These are phyloP conservation scores for Coemansia sp. DNA, from an alignment of 192 early-diverging fungal genomes.

Conservation along the genomic window DNA sequence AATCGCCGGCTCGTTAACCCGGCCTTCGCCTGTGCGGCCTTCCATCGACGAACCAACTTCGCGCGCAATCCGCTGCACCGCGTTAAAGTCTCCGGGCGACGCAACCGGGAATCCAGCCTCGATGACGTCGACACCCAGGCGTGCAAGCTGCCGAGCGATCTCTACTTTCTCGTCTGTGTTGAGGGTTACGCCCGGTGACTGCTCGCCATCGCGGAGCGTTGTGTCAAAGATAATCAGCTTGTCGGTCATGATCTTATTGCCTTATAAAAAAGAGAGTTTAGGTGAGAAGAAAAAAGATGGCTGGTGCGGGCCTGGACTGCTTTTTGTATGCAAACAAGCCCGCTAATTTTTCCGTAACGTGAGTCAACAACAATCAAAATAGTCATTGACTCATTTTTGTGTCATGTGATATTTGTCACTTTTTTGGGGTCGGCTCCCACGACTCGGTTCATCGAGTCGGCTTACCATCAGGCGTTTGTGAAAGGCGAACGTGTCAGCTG, in stretches of 20 bases:
- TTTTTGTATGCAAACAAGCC: too few species aligned
- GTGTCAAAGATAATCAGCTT: constrained; percentile 96
- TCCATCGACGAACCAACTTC: constrained; percentile 85
- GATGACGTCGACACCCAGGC: constrained; percentile 91
- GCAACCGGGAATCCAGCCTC: constrained; percentile 97
- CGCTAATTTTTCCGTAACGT: too few species aligned
- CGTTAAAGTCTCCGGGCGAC: constrained; percentile 92
- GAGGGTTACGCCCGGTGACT: constrained; percentile 96
- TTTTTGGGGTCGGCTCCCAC: too few species aligned
- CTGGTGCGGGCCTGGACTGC: neutral
- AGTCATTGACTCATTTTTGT: neutral
- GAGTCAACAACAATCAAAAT: too few species aligned
- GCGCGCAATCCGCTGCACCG: constrained; percentile 88
- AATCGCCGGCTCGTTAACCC: constrained; percentile 67
- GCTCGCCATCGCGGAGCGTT: constrained; percentile 95
- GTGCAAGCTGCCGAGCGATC: constrained; percentile 91
- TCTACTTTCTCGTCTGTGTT: constrained; percentile 91
- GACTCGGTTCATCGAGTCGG: too few species aligned
- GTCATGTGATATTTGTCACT: neutral
- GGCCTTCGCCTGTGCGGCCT: constrained; percentile 72
- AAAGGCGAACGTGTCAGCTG: too few species aligned
- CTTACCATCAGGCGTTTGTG: too few species aligned
- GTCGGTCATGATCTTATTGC: constrained; percentile 33
- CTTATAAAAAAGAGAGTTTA: neutral
- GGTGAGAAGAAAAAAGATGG: neutral